Percentiles rank a stretch among this genome's conserved stretches.
Evolutionary conservation across 2,329 filamentous ascomycete genomes (phyloP).

Genomic region (Aspergillus sergii): DNA sequence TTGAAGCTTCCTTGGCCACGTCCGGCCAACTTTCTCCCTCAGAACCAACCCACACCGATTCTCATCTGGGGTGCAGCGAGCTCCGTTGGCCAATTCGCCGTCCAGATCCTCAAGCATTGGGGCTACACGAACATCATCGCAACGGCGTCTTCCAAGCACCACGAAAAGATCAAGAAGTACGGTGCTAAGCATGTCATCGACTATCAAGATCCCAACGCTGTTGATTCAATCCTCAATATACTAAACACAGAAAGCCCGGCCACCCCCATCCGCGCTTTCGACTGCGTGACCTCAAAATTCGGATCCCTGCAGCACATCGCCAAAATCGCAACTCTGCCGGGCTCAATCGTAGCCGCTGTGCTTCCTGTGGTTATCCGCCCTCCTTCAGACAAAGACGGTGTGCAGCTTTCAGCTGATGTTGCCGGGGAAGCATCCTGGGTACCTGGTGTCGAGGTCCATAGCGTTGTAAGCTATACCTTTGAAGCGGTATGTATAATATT

Average conservation of each 20-base stretch:
- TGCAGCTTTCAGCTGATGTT: background rate
- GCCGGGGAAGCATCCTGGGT: background rate
- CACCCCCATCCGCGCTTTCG: background rate
- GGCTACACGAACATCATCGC: background rate
- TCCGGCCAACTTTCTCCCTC: background rate
- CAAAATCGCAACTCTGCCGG: background rate
- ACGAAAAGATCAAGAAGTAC: background rate
- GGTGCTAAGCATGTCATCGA: background rate
- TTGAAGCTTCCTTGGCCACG: background rate
- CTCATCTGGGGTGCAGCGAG: background rate
- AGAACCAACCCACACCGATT: background rate
- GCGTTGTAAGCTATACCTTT: background rate
- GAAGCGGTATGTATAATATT: background rate
- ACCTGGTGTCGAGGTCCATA: background rate
- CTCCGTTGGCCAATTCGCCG: background rate
- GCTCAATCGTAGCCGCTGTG: background rate
- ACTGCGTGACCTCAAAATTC: background rate
- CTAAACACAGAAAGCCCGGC: background rate
- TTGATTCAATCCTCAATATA: background rate
- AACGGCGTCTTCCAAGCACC: background rate
- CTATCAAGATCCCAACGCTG: background rate
- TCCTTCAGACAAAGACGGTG: background rate
- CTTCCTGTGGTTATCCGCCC: background rate
- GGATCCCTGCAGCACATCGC: background rate
- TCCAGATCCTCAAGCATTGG: background rate